Base-by-base conservation (phyloP, 768 basidiomycete species). In the Lyophyllum semitale region DNA sequence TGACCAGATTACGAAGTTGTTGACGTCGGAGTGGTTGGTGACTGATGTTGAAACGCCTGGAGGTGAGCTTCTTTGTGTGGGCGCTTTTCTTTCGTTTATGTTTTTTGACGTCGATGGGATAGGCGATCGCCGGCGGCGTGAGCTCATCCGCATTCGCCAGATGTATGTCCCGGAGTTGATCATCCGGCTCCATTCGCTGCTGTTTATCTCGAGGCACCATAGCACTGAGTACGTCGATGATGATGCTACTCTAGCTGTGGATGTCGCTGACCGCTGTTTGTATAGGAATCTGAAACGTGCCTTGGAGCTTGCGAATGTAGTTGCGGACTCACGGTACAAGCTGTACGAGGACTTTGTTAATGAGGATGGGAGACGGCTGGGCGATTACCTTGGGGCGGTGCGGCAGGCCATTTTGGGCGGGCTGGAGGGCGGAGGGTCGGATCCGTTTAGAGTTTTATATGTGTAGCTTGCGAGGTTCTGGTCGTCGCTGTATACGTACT, bases 81-180 rank as follows among this genome's bases (percentile, higher is more conserved):
- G 27, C 9, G 1, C 38, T 54, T 40, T 23, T 2, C 29, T 51
- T 15, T 22, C 9, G 6, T 4, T 4, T 8, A 22, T 47, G 18
- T 43, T 12, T 41, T 38, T 12, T 49, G 51, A 43, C 32, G 52
- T 23, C 62, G 45, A 23, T 42, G 46, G 26, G 4, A 18, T 40
- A 81, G 83, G 71, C 38, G 81, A 85, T 44, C 79, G 78, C 7
- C 79, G 89, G 25, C 77, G 76, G 22, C 75, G 76, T 20, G 92
- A 95, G 58, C 80, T 96, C 43, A 72, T 82, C 12, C 84, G 89
- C n/a, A 89, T 96, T 48, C 84, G 95, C 38, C 88, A 94, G 63
- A 84, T 95, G 27, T 95, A 89, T 69, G 77, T 97, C 23, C 96
- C 95, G 0, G 94, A 97, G 67, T 78, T 98, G 20, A 84, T 98